These are phyloP conservation scores for Cladosporium sp. DNA, from an alignment of 2,329 filamentous ascomycete species.

Conservation along the genomic window DNA sequence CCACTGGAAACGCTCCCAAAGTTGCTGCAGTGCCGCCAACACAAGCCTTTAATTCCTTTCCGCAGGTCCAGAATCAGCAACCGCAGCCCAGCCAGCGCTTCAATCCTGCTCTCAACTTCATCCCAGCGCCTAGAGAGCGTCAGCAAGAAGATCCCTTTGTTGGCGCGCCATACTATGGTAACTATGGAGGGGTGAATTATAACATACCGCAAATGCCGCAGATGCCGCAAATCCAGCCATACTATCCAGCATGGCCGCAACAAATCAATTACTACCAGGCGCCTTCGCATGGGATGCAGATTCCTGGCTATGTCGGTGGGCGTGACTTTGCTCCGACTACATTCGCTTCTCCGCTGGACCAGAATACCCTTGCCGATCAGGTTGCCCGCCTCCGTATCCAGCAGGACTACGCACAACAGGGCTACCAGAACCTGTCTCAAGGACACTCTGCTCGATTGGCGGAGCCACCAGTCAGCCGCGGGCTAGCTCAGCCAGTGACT, in stretches of 20 bases:
- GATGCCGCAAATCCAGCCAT: background rate
- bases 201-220: background rate
- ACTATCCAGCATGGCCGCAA: background rate
- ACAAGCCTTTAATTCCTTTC: background rate
- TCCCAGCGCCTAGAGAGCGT: background rate
- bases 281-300: background rate
- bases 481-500: background rate
- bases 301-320: background rate
- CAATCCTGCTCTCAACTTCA: conserved; percentile 3
- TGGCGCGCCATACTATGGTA: background rate
- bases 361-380: background rate
- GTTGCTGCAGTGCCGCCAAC: background rate
- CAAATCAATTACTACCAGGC: background rate
- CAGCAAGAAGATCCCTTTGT: background rate
- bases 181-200: background rate
- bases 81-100: background rate
- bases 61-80: background rate
- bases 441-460: background rate
- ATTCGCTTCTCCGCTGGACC: background rate
- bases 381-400: background rate
- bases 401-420: background rate
- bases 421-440: background rate
- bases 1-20: background rate
- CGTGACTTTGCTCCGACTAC: background rate
- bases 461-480: background rate